Percentiles rank a stretch among this genome's conserved stretches.
Evolutionary conservation across 805 yeast species (phyloP).

Genomic region (Kazachstania martiniae): DNA sequence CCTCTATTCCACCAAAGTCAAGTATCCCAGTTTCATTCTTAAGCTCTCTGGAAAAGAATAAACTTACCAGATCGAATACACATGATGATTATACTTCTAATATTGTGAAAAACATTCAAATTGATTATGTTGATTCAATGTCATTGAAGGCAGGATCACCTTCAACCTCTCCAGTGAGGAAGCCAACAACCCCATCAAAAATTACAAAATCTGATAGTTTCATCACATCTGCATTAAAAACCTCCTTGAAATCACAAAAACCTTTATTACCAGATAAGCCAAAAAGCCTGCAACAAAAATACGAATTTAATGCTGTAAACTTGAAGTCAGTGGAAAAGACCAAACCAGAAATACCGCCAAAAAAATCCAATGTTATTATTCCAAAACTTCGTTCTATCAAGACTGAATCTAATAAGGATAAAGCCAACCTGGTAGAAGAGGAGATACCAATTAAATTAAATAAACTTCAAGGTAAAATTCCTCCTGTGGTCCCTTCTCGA

Average conservation of each 20-base stretch:
- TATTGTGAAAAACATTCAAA: slow-evolving; percentile 1
- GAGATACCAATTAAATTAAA: neutral
- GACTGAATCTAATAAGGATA: slow-evolving; percentile 1
- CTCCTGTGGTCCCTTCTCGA: slow-evolving; percentile 5
- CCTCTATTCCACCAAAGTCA: too few species aligned
- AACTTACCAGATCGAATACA: slow-evolving; percentile 6
- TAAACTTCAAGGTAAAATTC: slow-evolving; percentile 1
- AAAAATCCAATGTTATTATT: slow-evolving; percentile 4
- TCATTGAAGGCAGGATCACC: slow-evolving; percentile 8
- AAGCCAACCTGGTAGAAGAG: neutral
- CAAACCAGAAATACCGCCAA: slow-evolving; percentile 10
- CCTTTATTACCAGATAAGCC: slow-evolving; percentile 13
- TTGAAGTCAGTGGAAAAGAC: slow-evolving; percentile 4
- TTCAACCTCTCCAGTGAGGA: neutral
- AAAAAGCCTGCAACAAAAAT: neutral
- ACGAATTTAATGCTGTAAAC: slow-evolving; percentile 3
- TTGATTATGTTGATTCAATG: slow-evolving; percentile 17
- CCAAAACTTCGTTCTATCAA: slow-evolving; percentile 8
- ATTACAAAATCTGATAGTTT: slow-evolving; percentile 12
- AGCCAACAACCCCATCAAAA: neutral
- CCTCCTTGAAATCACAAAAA: slow-evolving; percentile 2
- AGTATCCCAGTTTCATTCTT: slow-evolving; percentile 10
- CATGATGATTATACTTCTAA: neutral
- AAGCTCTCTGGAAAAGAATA: slow-evolving; percentile 12
- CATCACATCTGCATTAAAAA: slow-evolving; percentile 13